Evolutionary conservation across 2,329 filamentous ascomycete genomes (phyloP), one percentile per base, ranked within the genome.

Genomic region (Colletotrichum viniferum): DNA sequence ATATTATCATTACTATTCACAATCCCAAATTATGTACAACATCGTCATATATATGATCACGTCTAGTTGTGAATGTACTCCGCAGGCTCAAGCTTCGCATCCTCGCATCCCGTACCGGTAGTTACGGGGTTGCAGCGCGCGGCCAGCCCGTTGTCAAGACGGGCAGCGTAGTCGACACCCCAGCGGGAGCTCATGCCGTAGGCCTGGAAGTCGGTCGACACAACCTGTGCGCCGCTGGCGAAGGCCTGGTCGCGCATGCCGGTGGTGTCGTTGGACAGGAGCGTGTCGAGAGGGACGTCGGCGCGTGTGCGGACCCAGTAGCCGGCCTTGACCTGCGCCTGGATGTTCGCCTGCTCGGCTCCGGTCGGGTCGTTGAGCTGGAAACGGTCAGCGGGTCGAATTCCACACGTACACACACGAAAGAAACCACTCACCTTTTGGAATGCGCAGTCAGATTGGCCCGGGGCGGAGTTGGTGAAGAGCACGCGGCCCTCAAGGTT

Each of bases 291-390:
- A 1, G 87, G 87, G 30, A 85, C 82, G 79, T 90, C 88, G 5
- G 86, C 82, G 55, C 87, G 81, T 3, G 87, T 89, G 61, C 87
- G 84, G n/a, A 90, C 84, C 79, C 87, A 86, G 80, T 89, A 89
- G 8, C 85, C 85, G 12, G 85, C 86, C 65, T 81, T 80, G 26
- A 89, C 87, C 48, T 88, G 82, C 9, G 83, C 79, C 74, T 85
- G 84, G 67, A 89, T 88, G 62, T 86, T 83, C 14, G 79, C 82
- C 4, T 82, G 79, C 43, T 85, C 81, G 5, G 80, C 79, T n/a
- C 77, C 77, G 2, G 72, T 78, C 0, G 87, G 86, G 48, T 87
- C 84, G 77, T 89, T 89, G 67, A 86, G 81, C 81, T 89, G n/a
- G 7, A 21, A 13, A 7, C 5, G 32, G n/a, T 63, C 4, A 63